These are phyloP conservation scores for Vaccinium corymbosum DNA, from an alignment of 148 eudicot species.

Conservation along the genomic window DNA sequence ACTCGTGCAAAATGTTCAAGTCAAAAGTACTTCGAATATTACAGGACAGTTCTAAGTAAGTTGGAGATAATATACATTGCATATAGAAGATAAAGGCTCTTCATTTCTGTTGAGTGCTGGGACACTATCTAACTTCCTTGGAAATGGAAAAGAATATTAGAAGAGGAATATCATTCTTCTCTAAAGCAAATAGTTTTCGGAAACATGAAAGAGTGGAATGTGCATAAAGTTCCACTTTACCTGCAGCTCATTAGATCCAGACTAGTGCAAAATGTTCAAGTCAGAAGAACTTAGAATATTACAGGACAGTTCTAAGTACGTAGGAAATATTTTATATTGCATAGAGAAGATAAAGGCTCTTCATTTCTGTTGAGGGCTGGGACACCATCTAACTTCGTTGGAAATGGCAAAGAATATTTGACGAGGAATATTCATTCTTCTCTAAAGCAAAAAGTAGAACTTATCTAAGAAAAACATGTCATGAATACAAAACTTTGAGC, in stretches of 20 bases:
- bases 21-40: slow-evolving; percentile 2
- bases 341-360: not conserved
- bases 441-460: not conserved
- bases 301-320: not conserved
- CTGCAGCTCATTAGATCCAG: not conserved
- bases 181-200: not conserved
- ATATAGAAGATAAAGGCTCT: not conserved
- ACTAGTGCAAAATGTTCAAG: not conserved
- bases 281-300: slow-evolving; percentile 3
- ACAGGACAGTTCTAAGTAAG: not conserved
- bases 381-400: not conserved
- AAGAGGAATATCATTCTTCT: too few species aligned
- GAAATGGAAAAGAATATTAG: not conserved
- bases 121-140: not conserved
- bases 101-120: not conserved
- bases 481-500: not conserved
- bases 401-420: not conserved
- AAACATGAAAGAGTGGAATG: not conserved
- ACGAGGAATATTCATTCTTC: not conserved
- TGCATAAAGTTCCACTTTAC: not conserved
- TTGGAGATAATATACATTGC: not conserved
- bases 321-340: not conserved
- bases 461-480: slow-evolving; percentile 1
- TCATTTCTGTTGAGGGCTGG: not conserved
- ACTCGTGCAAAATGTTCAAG: not conserved